Base-by-base conservation (phyloP, 177 flowering plant species). In the Telopea speciosissima region DNA sequence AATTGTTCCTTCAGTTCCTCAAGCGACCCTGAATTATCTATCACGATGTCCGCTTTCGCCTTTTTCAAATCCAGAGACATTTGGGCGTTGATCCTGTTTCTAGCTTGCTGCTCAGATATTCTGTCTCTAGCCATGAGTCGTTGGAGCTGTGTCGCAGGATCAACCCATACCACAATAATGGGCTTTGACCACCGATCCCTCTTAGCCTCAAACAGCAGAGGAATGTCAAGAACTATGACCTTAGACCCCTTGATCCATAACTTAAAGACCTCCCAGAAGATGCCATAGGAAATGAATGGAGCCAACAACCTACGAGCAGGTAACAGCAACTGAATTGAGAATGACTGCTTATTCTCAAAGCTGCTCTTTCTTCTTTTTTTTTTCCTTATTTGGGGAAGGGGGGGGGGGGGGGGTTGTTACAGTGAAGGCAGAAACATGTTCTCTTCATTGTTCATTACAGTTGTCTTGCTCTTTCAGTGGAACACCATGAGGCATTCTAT, bases 111-210 rank as follows among this genome's bases (percentile, higher is more conserved):
- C 68, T 86, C 90, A 3, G 87, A 77, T 40, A 83, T 63, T 65
- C 79, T 73, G 76, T 95, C 97, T 76, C 99, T 89, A 63, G 81
- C 79, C 83, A 90, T 78, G 31, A 95, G 91, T 54, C 97, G 83
- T 59, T 77, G 82, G 71, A 91, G 91, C 74, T 92, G 99, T 36
- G 96, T 95, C 68, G 88, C 86, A 22, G 88, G 89, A 72, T 90
- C 90, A 22, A 92, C 97, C 96, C 97, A 91, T 21, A 92, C 97
- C 71, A 93, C 96, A 58, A 93, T 72, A 65, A 87, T 78, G 24
- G 97, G 97, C 59, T 87, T 87, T 33, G 97, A 87, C 91, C 89
- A 88, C 64, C 72, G 83, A 73, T 89, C 90, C 89, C 92, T 82
- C 77, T 89, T 95, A 71, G 90, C 90, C 80, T 95, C 97, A 52